These are phyloP conservation scores for Calonectria fujianensis DNA, from an alignment of 2,329 filamentous ascomycete species.

Conservation along the genomic window DNA sequence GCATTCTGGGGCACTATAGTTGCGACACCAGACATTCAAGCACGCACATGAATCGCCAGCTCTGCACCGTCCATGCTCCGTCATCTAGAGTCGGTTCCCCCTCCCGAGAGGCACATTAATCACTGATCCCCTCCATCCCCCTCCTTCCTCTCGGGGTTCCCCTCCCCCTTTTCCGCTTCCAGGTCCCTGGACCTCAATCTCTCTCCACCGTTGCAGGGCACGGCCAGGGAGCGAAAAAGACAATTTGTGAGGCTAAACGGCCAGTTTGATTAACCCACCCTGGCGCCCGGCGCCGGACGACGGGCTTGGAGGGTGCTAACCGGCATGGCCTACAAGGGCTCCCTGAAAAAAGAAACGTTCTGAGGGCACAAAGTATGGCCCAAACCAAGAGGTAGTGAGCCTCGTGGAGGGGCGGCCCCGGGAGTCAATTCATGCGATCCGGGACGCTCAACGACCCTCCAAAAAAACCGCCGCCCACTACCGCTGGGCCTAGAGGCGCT, in stretches of 20 bases:
- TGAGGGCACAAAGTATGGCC: slow-evolving; percentile 18
- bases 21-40: slow-evolving; percentile 29
- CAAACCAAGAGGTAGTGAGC: slow-evolving; percentile 26
- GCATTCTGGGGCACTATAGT: slow-evolving; percentile 34
- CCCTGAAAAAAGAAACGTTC: slow-evolving; percentile 41
- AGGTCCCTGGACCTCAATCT: slow-evolving; percentile 44
- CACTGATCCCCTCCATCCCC: slow-evolving; percentile 25
- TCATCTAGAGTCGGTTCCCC: slow-evolving; percentile 28
- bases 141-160: slow-evolving; percentile 22
- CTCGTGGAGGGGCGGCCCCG: slow-evolving; percentile 48
- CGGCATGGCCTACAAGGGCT: slow-evolving; percentile 38
- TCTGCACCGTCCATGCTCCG: slow-evolving; percentile 22
- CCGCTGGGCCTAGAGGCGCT: neutral
- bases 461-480: slow-evolving; percentile 16
- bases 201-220: slow-evolving; percentile 47
- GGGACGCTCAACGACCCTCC: slow-evolving; percentile 42
- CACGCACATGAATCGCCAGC: slow-evolving; percentile 19
- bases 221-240: slow-evolving; percentile 47
- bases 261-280: slow-evolving; percentile 52
- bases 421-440: slow-evolving; percentile 54
- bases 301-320: slow-evolving; percentile 44
- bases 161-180: slow-evolving; percentile 45
- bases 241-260: slow-evolving; percentile 47
- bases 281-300: slow-evolving; percentile 48
- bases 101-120: slow-evolving; percentile 27